phyloP scores from a whole-genome alignment of 805 yeast species.

The Maudiozyma barnettii region DNA sequence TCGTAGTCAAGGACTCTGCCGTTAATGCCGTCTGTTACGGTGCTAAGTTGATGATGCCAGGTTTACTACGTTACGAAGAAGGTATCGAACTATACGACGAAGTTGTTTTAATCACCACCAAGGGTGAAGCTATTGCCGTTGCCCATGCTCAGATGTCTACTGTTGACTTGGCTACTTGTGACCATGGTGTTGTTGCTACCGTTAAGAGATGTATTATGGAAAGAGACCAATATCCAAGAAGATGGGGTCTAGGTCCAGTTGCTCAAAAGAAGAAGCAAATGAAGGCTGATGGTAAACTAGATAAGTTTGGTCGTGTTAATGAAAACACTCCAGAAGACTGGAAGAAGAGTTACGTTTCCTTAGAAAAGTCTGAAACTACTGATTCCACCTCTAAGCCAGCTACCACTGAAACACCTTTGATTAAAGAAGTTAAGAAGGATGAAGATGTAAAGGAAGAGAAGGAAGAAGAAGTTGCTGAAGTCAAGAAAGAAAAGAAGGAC shows the following conservation, averaged over 20 bases:
- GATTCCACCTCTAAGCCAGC: conserved; percentile 1
- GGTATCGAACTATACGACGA: conserved; percentile 96
- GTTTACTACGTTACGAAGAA: conserved; percentile 92
- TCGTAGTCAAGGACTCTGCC: conserved; percentile 90
- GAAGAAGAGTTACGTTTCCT: conserved; percentile 75
- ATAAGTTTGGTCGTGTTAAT: conserved; percentile 86
- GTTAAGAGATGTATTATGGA: conserved; percentile 99
- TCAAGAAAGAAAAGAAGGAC: conserved; percentile 49
- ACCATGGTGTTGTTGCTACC: conserved; percentile 97
- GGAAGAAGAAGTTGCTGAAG: conserved; percentile 49
- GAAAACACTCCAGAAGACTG: conserved; percentile 91
- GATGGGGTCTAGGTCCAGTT: conserved; percentile 99
- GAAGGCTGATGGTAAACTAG: conserved; percentile 94
- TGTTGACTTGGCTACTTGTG: conserved; percentile 91
- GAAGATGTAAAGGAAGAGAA: conserved; percentile 42
- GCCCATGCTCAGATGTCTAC: conserved; percentile 99
- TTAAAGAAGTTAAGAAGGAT: conserved; percentile 35
- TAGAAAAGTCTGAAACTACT: conserved; percentile 38
- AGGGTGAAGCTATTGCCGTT: conserved; percentile 98
- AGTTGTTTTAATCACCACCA: conserved; percentile 95
- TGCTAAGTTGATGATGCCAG: conserved; percentile 98
- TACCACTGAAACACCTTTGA: conserved; percentile 36
- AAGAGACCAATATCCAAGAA: conserved; percentile 97
- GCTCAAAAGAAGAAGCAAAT: conserved; percentile 97
- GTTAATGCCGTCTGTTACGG: conserved; percentile 98